Conservation (phyloP, 257 asterid species). For the Scutellaria baicalensis region DNA sequence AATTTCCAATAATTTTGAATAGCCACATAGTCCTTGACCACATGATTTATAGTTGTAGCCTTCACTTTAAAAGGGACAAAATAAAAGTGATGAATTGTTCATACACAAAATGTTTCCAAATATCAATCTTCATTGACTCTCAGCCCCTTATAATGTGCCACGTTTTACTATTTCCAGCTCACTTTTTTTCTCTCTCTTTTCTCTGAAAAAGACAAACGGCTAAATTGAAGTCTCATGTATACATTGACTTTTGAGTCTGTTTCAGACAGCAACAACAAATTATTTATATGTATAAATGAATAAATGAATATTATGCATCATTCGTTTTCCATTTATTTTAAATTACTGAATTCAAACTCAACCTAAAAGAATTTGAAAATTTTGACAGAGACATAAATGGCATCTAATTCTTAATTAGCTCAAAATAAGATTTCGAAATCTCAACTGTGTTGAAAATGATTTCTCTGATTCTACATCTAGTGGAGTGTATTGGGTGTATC, state of each 20-base stretch:
- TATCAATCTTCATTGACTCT: not conserved
- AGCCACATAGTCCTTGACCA: slow-evolving; percentile 6
- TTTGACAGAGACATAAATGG: not conserved
- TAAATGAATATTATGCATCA: not conserved
- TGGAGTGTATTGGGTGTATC: too few relatives aligned
- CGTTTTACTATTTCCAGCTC: slow-evolving; percentile 3
- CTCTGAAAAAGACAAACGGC: not conserved
- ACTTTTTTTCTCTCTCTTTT: not conserved
- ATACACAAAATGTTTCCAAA: not conserved
- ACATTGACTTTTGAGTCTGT: too few relatives aligned
- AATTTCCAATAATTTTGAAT: not conserved
- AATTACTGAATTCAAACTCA: not conserved
- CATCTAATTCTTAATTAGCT: not conserved
- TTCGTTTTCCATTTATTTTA: too few relatives aligned
- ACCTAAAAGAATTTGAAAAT: not conserved
- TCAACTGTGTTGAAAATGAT: not conserved
- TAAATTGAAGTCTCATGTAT: slow-evolving; percentile 3
- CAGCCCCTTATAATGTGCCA: slow-evolving; percentile 12
- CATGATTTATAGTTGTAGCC: not conserved
- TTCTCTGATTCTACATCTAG: too few relatives aligned
- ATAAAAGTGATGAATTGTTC: not conserved
- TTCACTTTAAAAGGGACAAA: not conserved
- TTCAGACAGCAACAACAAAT: too few relatives aligned
- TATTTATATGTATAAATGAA: too few relatives aligned
- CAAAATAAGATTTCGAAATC: not conserved